A percentile compares a stretch with the other conserved stretches of the same genome.
These are phyloP conservation scores for Sugiyamaella xylanicola DNA, from an alignment of 1,139 yeast species.

Conservation along the genomic window DNA sequence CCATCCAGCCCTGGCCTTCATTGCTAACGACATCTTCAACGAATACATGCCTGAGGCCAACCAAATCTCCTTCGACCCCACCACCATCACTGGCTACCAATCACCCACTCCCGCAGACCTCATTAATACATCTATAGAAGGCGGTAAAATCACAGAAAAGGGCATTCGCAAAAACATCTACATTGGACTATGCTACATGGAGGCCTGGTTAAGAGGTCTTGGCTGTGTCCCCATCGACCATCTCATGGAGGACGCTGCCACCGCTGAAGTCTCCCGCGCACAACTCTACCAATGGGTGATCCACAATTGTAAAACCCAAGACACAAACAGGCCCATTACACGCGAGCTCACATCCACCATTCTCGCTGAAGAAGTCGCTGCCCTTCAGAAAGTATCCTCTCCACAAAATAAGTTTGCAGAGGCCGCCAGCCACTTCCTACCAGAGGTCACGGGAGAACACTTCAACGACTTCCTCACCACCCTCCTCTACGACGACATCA, in stretches of 20 bases:
- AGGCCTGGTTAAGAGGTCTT: slow-evolving; percentile 76
- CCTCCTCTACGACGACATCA: slow-evolving; percentile 48
- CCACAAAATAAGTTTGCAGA: slow-evolving; percentile 59
- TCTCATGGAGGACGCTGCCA: slow-evolving; percentile 84
- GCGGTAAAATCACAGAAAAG: slow-evolving; percentile 64
- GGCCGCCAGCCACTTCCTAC: slow-evolving; percentile 41
- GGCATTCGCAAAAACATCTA: slow-evolving; percentile 70
- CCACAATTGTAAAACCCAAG: slow-evolving; percentile 63
- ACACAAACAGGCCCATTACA: slow-evolving; percentile 54
- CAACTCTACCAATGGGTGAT: slow-evolving; percentile 82
- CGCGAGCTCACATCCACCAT: slow-evolving; percentile 57
- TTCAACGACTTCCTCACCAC: slow-evolving; percentile 46
- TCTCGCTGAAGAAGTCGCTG: slow-evolving; percentile 61
- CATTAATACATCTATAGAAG: slow-evolving; percentile 64
- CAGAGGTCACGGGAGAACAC: slow-evolving; percentile 40
- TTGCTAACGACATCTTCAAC: slow-evolving; percentile 72
- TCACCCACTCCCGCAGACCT: slow-evolving; percentile 62
- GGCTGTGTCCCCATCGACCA: slow-evolving; percentile 82
- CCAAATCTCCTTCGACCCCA: slow-evolving; percentile 63
- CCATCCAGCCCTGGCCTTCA: slow-evolving; percentile 73
- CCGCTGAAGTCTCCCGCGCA: slow-evolving; percentile 79
- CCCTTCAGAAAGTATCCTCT: slow-evolving; percentile 56
- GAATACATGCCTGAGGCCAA: slow-evolving; percentile 79
- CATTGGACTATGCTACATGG: slow-evolving; percentile 73
- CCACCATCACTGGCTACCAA: slow-evolving; percentile 44